Evolutionary conservation across 208 protist genomes (phyloP), one percentile per base, ranked within the genome.

Genomic region (Trypanosoma cruzi): DNA sequence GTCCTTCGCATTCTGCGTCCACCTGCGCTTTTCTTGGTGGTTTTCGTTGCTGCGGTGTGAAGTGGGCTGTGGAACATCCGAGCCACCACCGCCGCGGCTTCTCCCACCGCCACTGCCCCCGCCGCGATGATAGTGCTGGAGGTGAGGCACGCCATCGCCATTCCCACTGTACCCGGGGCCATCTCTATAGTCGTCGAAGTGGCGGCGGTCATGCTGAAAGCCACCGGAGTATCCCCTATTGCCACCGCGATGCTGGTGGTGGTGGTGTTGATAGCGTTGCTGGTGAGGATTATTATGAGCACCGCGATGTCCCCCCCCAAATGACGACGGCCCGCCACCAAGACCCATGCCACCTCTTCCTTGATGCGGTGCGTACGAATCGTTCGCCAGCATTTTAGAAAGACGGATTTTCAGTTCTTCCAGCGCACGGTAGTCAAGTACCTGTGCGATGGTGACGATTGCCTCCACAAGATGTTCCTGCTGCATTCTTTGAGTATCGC

Each of bases 391-490:
- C 37, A 72, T 52, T 26, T 64, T 75, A 16, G 56, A 62, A 29
- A 75, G 22, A 69, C 73, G 58, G 61, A 60, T 20, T 62, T 70
- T 52, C 8, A 87, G 78, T 61, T 81, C 64, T 11, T 63, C 54
- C 37, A 82, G 64, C 53, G 70, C 55, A 36, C 75, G 57, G 20
- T 65, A 73, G 49, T 79, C 72, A 20, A 84, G 78, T 28, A 74
- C 70, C 49, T 72, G 56, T n/a, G 78, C 67, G 18, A 84, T 72
- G 36, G 72, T 63, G 49, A 77, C 53, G 32, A 84, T 62, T 46
- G 71, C 68, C 11, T 80, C 75, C n/a, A 83, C 62, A 56, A 81
- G 55, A 2, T 75, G 58, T 16, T 71, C 63, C 60, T 54, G 59
- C 6, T 81, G 73, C 58, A 75, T 74, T 4, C 16, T n/a, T 11